phyloP scores from a whole-genome alignment of 768 basidiomycete species.

The Tephrocybe sp. region DNA sequence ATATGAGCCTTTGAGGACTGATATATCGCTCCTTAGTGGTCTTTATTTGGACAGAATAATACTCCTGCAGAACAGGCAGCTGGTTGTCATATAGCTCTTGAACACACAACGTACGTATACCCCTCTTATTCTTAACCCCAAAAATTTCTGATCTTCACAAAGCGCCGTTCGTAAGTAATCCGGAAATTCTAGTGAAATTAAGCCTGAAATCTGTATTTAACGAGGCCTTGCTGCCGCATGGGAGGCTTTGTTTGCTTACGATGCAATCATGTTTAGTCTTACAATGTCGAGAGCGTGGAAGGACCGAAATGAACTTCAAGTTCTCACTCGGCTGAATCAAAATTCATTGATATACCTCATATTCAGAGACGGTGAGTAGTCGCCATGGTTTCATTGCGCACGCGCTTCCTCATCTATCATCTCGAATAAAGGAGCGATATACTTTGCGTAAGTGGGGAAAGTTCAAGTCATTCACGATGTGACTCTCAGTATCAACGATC shows the following conservation, averaged over 20 bases:
- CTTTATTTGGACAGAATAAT: slow-evolving; percentile 38
- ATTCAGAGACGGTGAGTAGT: slow-evolving; percentile 45
- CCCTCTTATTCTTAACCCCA: background rate
- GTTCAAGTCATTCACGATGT: no score
- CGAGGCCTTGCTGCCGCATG: slow-evolving; percentile 40
- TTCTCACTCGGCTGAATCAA: slow-evolving; percentile 21
- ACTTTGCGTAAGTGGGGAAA: slow-evolving; percentile 57
- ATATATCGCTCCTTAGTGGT: slow-evolving; percentile 31
- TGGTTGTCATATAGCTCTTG: slow-evolving; percentile 36
- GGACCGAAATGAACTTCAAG: slow-evolving; percentile 27
- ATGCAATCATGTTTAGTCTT: slow-evolving; percentile 43
- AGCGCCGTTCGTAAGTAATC: slow-evolving; percentile 19
- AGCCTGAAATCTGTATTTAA: background rate
- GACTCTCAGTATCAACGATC: no score
- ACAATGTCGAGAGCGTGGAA: slow-evolving; percentile 46
- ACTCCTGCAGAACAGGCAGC: slow-evolving; percentile 18
- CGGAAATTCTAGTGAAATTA: background rate
- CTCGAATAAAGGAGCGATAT: slow-evolving; percentile 43
- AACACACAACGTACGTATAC: slow-evolving; percentile 26
- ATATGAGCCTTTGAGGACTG: background rate
- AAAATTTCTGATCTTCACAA: background rate
- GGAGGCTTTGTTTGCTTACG: slow-evolving; percentile 51
- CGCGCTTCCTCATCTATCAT: background rate
- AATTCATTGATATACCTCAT: slow-evolving; percentile 39
- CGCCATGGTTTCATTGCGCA: background rate